Evolutionary conservation across 805 yeast genomes (phyloP).

Genomic region (Tetrapisispora pingtungensis): DNA sequence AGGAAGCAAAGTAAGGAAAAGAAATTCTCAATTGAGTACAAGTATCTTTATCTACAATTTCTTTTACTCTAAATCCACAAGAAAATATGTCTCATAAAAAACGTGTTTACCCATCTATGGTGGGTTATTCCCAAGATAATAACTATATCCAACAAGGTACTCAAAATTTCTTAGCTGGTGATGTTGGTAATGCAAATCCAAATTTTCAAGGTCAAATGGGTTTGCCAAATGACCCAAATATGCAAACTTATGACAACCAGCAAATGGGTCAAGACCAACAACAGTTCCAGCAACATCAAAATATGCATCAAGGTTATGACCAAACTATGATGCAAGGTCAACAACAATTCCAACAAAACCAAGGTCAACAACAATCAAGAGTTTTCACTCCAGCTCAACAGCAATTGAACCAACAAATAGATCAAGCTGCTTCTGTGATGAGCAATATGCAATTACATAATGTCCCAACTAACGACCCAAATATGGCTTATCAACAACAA

Average conservation of each 20-base stretch:
- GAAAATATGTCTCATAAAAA: conserved; percentile 32
- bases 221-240: neutral
- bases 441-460: conserved; percentile 29
- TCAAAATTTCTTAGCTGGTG: neutral
- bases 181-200: conserved; percentile 9
- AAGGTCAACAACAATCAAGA: conserved; percentile 9
- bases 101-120: conserved; percentile 35
- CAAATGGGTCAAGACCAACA: conserved; percentile 10
- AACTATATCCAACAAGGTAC: neutral
- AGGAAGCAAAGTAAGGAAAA: too few species aligned
- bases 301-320: conserved; percentile 8
- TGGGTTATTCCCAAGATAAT: conserved; percentile 4
- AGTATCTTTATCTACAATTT: too few species aligned
- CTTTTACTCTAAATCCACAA: too few species aligned
- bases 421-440: conserved; percentile 25
- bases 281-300: conserved; percentile 2
- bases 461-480: conserved; percentile 26
- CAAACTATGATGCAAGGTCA: conserved; percentile 1
- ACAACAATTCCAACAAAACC: conserved; percentile 2
- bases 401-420: conserved; percentile 23
- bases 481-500: conserved; percentile 17
- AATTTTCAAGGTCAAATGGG: neutral
- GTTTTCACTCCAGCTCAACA: conserved; percentile 24
- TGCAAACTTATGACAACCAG: neutral
- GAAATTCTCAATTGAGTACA: too few species aligned